Base-by-base conservation (phyloP, 805 yeast genomes). In the Candida berthetii region DNA sequence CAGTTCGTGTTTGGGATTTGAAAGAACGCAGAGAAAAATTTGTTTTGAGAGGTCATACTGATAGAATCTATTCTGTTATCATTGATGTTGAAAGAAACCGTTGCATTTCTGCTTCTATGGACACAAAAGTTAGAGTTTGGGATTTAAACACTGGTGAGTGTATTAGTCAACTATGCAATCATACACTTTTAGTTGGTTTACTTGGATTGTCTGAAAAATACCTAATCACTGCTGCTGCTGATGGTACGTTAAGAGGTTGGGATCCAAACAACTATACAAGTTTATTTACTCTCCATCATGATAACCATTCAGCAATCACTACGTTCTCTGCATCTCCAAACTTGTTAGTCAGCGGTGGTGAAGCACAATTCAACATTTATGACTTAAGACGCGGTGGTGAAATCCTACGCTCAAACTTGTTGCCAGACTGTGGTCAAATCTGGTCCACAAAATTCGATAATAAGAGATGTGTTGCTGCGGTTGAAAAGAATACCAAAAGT, bases 171-270 rank as follows among this genome's bases (percentile, higher is more conserved):
- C 66, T 91, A 36, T 88, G 82, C 42, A 97, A 96, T 1, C 99
- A 93, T 60, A 80, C 86, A 1, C 85, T 91, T 11, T 66, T 93
- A 17, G 99, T 93, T 14, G 99, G 98, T 0, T 67, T 93, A 36
- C 69, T 91, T 22, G 87, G 86, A 36, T 72, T 90, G 8, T 80
- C 88, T 6, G 80, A 83, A 20, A 79, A 82, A 29, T 80, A 78
- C 37, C 68, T 93, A 11, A 95, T 91, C 2, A 84, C 95, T 36
- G 99, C 96, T 0, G 98, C 97, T 2, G 98, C 98, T 0, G 99
- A 93, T 61, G 78, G 93, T 3, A 82, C 96, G 0, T 70, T 93
- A 34, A 73, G 97, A 39, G 82, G 91, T 2, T 93, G 99, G 99
- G 85, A 93, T 56, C 93, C 96, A 2, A 77, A 77, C 22, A 75